Evolutionary conservation across 1,284 basidiomycete species (phyloP), one percentile per base, ranked within the genome.

Genomic region (Fomitiporia mediterranea): DNA sequence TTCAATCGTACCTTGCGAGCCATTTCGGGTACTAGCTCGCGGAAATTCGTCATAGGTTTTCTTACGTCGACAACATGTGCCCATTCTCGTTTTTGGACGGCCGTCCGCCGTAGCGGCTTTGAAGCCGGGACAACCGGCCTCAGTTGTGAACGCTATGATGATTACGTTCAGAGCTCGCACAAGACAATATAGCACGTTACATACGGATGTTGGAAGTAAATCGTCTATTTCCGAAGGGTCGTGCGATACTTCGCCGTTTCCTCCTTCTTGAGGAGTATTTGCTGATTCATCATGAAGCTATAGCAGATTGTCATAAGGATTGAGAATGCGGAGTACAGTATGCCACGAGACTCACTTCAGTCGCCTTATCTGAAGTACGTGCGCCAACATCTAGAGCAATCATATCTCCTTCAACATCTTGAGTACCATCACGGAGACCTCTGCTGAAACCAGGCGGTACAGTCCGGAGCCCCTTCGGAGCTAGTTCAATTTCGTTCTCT

Each of bases 11-110:
- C 89, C 74, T 91, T 82, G 69, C 89, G 90, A 0, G 93, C 93
- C 90, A 94, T 92, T 55, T 91, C 85, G 1, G 92, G 94, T 9
- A 96, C 90, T 28, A 96, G 81, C 64, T 94, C 84, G 56, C 81
- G 80, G 68, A 96, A 97, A 67, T 98, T 98, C 25, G 78, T 75
- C 67, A 98, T 84, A 35, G 91, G 87, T 65, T 90, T 87, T 66
- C 92, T 94, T 62, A 98, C 84, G 68, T 99, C 92, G 13, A 99
- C 89, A 17, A 94, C 89, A 75, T 98, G 97, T 1, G 96, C 97
- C 97, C 97, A 99, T 63, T 98, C 94, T 53, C 92, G 86, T 71
- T 96, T 97, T 58, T 83, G 79, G 2, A 82, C 67, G 48, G 77
- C 73, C 6, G 70, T 60, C 21, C 74, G 74, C 55, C 72, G 77